phyloP scores from a whole-genome alignment of 169 alveolate species.

The Plasmodium vinckei region DNA sequence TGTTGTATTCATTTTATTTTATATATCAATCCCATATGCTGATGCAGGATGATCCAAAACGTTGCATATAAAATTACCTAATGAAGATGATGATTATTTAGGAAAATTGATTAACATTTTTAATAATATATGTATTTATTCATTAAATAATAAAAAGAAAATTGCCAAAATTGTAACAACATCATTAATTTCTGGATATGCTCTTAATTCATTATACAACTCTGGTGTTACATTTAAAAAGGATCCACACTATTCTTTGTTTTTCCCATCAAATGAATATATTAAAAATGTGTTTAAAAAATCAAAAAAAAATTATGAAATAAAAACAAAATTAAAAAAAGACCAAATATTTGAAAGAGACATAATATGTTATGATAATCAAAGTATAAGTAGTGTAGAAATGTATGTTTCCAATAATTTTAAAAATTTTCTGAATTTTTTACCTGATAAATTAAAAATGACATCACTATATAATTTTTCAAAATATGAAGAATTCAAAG shows the following conservation, averaged over 20 bases:
- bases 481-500: slow-evolving; percentile 29
- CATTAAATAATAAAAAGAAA: slow-evolving; percentile 39
- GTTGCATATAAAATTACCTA: slow-evolving; percentile 72
- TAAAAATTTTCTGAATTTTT: slow-evolving; percentile 33
- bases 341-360: slow-evolving; percentile 32
- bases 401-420: slow-evolving; percentile 36
- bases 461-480: slow-evolving; percentile 24
- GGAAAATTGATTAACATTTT: slow-evolving; percentile 54
- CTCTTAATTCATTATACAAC: slow-evolving; percentile 56
- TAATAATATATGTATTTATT: slow-evolving; percentile 38
- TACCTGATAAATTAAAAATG: slow-evolving; percentile 27
- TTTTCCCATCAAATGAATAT: slow-evolving; percentile 50
- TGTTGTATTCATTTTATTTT: slow-evolving; percentile 21
- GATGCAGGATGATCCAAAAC: slow-evolving; percentile 76
- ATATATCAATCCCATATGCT: slow-evolving; percentile 15
- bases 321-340: slow-evolving; percentile 12
- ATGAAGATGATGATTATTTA: slow-evolving; percentile 76
- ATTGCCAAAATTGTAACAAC: slow-evolving; percentile 35
- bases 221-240: slow-evolving; percentile 62
- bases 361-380: background rate
- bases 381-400: background rate
- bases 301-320: slow-evolving; percentile 22
- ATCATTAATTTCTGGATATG: slow-evolving; percentile 49
- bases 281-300: slow-evolving; percentile 15
- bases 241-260: slow-evolving; percentile 69